Conservation (phyloP, 2,329 filamentous ascomycete species). For the Trichoderma sp. region DNA sequence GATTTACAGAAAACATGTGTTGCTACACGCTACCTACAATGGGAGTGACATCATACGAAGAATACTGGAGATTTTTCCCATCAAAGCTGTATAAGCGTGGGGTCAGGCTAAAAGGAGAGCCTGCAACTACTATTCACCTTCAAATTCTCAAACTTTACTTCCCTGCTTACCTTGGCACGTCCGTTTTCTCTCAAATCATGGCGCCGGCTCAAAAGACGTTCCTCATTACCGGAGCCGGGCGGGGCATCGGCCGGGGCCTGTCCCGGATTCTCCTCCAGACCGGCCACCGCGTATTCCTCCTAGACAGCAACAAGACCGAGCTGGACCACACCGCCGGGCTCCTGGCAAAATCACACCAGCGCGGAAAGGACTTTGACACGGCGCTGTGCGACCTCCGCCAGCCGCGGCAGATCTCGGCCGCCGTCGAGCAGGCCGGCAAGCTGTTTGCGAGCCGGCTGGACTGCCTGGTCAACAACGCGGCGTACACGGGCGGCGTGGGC, state of each 20-base stretch:
- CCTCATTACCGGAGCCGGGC: conserved; percentile 34
- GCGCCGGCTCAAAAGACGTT: conserved; percentile 30
- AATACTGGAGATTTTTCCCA: not conserved
- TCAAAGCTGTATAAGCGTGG: not conserved
- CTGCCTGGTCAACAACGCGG: conserved; percentile 49
- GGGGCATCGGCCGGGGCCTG: conserved; percentile 34
- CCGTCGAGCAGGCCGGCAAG: conserved; percentile 36
- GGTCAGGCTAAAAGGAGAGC: not conserved
- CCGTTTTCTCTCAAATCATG: not conserved
- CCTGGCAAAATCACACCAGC: conserved; percentile 31
- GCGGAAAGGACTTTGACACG: conserved; percentile 33
- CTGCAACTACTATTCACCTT: not conserved
- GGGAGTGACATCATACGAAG: not conserved
- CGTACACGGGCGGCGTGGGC: conserved; percentile 43
- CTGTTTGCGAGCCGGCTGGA: conserved; percentile 46
- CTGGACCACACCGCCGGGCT: conserved; percentile 42
- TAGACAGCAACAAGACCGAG: conserved; percentile 45
- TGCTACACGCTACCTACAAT: not conserved
- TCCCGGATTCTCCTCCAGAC: conserved; percentile 41
- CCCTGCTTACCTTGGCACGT: not conserved
- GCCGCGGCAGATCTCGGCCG: conserved; percentile 39
- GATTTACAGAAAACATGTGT: not conserved
- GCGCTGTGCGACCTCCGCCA: conserved; percentile 40
- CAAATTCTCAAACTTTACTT: not conserved
- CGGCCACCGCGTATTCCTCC: conserved; percentile 46